Percentiles rank a stretch among this genome's conserved stretches.
phyloP scores from a whole-genome alignment of 768 basidiomycete species.

The Candolleomyces aberdarensis region DNA sequence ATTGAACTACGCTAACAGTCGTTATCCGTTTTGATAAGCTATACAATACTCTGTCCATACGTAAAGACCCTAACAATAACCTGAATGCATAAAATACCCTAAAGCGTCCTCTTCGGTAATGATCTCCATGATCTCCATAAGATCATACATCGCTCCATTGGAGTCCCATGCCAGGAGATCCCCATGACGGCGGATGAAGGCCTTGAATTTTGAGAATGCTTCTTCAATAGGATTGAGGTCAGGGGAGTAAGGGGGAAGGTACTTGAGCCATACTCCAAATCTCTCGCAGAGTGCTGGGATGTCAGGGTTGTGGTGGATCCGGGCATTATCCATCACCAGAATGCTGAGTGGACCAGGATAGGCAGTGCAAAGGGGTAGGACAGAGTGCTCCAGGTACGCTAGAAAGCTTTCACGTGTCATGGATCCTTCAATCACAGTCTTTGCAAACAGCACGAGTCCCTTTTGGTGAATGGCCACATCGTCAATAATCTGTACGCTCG shows the following conservation, averaged over 20 bases:
- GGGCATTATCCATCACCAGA: slow-evolving; percentile 31
- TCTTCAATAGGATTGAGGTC: slow-evolving; percentile 39
- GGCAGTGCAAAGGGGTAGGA: slow-evolving; percentile 19
- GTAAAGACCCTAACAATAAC: background rate
- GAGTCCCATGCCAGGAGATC: background rate
- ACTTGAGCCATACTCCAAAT: slow-evolving; percentile 19
- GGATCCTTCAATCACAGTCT: slow-evolving; percentile 26
- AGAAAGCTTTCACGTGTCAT: slow-evolving; percentile 21
- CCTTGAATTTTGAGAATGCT: slow-evolving; percentile 35
- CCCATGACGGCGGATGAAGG: slow-evolving; percentile 21
- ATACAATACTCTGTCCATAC: background rate
- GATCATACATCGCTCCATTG: background rate
- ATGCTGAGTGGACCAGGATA: slow-evolving; percentile 26
- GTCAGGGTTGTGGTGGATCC: slow-evolving; percentile 26
- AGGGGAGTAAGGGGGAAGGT: slow-evolving; percentile 36
- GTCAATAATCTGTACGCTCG: slow-evolving; percentile 16
- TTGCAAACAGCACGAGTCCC: slow-evolving; percentile 19
- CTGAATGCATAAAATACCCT: background rate
- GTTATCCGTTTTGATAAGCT: background rate
- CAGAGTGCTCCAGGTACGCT: slow-evolving; percentile 21
- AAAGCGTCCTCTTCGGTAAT: background rate
- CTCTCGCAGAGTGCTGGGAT: slow-evolving; percentile 19
- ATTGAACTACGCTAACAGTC: background rate
- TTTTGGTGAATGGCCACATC: slow-evolving; percentile 18
- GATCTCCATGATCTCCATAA: background rate